Percentiles rank a stretch among this genome's conserved stretches.
These are phyloP conservation scores for Diplotaxis tenuifolia DNA, from an alignment of 345 rosid genomes.

Conservation along the genomic window DNA sequence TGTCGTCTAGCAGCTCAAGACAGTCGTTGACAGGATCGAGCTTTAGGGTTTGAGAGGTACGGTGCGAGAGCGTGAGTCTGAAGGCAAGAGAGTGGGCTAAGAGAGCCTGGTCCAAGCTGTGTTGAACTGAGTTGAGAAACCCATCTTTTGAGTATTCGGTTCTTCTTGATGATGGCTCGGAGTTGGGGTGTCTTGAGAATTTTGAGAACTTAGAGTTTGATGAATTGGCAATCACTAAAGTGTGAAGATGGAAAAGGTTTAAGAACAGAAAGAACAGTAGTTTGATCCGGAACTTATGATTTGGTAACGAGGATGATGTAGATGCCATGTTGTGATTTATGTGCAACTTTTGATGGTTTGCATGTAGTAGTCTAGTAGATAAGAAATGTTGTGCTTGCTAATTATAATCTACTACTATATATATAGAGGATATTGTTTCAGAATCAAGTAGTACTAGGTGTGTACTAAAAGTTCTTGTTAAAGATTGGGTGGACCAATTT, in stretches of 20 bases:
- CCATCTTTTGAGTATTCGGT: slow-evolving; percentile 18
- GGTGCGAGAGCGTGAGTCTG: slow-evolving; percentile 22
- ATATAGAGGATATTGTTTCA: slow-evolving; percentile 16
- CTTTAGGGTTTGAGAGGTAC: neutral
- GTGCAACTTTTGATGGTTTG: slow-evolving; percentile 12
- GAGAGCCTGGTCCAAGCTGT: slow-evolving; percentile 34
- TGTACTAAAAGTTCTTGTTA: slow-evolving; percentile 6
- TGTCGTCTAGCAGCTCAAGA: slow-evolving; percentile 52
- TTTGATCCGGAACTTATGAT: slow-evolving; percentile 2
- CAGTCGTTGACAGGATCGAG: slow-evolving; percentile 42
- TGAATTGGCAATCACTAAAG: slow-evolving; percentile 19
- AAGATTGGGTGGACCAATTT: neutral
- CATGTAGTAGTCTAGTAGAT: slow-evolving; percentile 9
- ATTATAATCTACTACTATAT: neutral
- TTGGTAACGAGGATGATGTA: slow-evolving; percentile 6
- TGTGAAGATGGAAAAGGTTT: slow-evolving; percentile 6
- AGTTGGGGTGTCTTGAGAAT: slow-evolving; percentile 22
- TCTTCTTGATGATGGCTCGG: slow-evolving; percentile 5
- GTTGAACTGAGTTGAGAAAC: slow-evolving; percentile 38
- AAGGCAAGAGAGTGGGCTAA: slow-evolving; percentile 38
- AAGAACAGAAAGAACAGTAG: slow-evolving; percentile 11
- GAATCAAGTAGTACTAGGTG: slow-evolving; percentile 8
- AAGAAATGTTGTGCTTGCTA: slow-evolving; percentile 26
- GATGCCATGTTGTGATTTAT: slow-evolving; percentile 30
- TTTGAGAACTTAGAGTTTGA: slow-evolving; percentile 34